phyloP scores from a whole-genome alignment of 768 basidiomycete species.

The Sarcodon sp. region DNA sequence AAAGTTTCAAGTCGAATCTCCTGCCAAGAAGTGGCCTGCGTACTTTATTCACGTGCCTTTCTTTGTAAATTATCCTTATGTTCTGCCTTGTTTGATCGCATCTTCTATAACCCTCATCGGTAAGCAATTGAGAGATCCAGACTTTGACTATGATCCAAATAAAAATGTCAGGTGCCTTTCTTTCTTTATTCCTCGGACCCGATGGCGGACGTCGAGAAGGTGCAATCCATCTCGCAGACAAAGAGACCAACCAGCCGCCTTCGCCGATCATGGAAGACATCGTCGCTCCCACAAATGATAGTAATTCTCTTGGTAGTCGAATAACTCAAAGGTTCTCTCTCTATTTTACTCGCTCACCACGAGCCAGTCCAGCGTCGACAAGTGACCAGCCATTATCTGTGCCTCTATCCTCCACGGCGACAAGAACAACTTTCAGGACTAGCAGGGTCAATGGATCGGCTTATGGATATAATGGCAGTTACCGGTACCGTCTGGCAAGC shows the following conservation, averaged over 20 bases:
- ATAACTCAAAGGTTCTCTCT: constrained; percentile 45
- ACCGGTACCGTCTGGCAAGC: constrained; percentile 42
- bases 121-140: constrained; percentile 15
- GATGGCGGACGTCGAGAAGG: constrained; percentile 88
- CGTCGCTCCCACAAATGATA: constrained; percentile 16
- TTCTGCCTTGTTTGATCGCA: constrained; percentile 77
- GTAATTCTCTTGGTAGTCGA: constrained; percentile 25
- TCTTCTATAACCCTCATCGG: constrained; percentile 64
- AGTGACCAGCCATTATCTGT: constrained; percentile 25
- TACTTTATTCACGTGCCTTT: constrained; percentile 53
- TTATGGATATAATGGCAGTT: constrained; percentile 58
- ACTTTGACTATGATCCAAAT: neutral
- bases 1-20: constrained; percentile 52
- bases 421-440: constrained; percentile 32
- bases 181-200: constrained; percentile 79
- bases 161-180: constrained; percentile 50
- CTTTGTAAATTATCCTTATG: constrained; percentile 77
- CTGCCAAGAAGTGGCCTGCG: constrained; percentile 77
- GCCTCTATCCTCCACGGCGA: constrained; percentile 29
- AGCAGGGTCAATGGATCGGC: constrained; percentile 64
- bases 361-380: constrained; percentile 15
- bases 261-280: constrained; percentile 47
- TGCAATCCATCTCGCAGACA: constrained; percentile 79
- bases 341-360: constrained; percentile 32
- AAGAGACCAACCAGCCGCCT: constrained; percentile 33